Percentiles rank a stretch among this genome's conserved stretches.
Evolutionary conservation across 352 stramenopile genomes (phyloP).

Genomic region (Phytopythium mirpurense): DNA sequence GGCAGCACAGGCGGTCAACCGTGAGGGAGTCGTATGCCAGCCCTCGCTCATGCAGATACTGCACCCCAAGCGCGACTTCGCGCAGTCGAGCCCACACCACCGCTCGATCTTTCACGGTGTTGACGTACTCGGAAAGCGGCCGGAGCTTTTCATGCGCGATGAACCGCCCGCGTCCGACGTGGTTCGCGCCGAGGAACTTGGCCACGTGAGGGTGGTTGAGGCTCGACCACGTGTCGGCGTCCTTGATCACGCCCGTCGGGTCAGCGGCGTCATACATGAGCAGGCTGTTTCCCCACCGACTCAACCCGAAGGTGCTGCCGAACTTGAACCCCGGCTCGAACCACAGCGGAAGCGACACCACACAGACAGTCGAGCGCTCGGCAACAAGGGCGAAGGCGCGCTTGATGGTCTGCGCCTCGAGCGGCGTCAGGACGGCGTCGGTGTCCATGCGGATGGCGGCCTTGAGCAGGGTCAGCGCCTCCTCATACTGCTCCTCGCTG

Average conservation of each 20-base stretch:
- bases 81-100: background rate
- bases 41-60: constrained; percentile 5
- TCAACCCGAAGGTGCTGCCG: background rate
- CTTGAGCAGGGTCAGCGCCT: constrained; percentile 1
- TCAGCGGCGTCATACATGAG: no score
- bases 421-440: background rate
- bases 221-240: background rate
- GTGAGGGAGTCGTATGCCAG: background rate
- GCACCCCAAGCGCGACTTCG: background rate
- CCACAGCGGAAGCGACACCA: background rate
- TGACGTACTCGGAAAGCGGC: background rate
- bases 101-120: background rate
- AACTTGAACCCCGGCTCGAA: constrained; percentile 2
- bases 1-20: background rate
- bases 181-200: constrained; percentile 6
- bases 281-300: constrained; percentile 4
- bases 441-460: background rate
- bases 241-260: background rate
- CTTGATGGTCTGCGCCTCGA: background rate
- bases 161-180: background rate
- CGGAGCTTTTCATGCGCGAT: background rate
- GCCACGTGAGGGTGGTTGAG: constrained; percentile 2
- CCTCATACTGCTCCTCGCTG: background rate
- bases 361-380: background rate
- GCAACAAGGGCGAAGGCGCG: background rate